Evolutionary conservation across 2,329 filamentous ascomycete species (phyloP).

Genomic region (Ceratocystiopsis sp.): DNA sequence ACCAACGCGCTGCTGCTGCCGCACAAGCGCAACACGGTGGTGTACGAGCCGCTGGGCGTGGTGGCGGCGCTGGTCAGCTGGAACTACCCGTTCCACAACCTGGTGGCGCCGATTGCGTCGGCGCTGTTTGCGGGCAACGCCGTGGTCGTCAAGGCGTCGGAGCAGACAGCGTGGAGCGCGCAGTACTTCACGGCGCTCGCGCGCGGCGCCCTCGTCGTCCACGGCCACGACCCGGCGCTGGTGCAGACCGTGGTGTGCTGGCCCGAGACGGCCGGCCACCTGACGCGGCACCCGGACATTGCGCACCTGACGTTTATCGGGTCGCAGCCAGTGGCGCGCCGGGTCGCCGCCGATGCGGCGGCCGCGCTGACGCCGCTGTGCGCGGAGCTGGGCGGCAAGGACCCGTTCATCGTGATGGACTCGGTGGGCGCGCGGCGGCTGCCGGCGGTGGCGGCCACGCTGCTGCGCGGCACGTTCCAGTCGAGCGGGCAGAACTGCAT

Average conservation of each 20-base stretch:
- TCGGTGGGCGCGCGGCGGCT: constrained; percentile 46
- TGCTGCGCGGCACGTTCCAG: constrained; percentile 88
- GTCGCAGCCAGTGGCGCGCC: constrained; percentile 68
- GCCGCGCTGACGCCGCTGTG: constrained; percentile 74
- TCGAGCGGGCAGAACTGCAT: constrained; percentile 95
- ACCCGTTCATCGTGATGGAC: constrained; percentile 78
- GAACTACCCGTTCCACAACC: constrained; percentile 96
- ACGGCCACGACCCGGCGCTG: constrained; percentile 66
- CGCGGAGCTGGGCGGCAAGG: constrained; percentile 88
- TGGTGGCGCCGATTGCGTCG: constrained; percentile 80
- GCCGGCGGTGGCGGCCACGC: constrained; percentile 56
- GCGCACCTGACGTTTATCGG: constrained; percentile 93
- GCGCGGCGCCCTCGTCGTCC: constrained; percentile 60
- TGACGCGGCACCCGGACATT: constrained; percentile 74
- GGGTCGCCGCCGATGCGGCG: constrained; percentile 74
- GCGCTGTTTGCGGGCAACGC: constrained; percentile 83
- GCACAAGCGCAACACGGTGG: constrained; percentile 84
- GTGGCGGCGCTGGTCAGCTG: constrained; percentile 87
- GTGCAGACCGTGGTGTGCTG: constrained; percentile 80
- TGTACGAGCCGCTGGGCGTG: constrained; percentile 84
- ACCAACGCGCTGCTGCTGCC: constrained; percentile 76
- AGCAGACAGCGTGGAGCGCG: constrained; percentile 89
- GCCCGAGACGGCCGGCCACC: constrained; percentile 61
- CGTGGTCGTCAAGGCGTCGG: constrained; percentile 84
- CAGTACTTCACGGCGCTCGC: constrained; percentile 67